phyloP scores from a whole-genome alignment of 1,284 basidiomycete genomes.

The Malassezia psittaci region DNA sequence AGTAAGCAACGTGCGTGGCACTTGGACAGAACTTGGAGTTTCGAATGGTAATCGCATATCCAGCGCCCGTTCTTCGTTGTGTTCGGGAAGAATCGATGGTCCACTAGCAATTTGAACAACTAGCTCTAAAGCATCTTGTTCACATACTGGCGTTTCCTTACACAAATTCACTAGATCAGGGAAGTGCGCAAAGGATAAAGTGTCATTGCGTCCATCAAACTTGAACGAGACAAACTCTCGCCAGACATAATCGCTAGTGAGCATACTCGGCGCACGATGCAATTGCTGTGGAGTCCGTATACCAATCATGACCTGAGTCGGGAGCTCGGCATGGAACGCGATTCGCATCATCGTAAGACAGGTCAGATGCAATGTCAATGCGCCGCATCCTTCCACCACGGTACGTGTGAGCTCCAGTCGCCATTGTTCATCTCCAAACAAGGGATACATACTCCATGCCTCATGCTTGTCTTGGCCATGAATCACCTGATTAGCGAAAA shows the following conservation, averaged over 20 bases:
- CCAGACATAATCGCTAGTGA: slow-evolving; percentile 8
- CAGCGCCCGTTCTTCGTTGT: not conserved
- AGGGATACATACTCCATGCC: slow-evolving; percentile 37
- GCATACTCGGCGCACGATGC: slow-evolving; percentile 1
- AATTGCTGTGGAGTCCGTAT: slow-evolving; percentile 3
- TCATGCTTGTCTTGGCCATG: slow-evolving; percentile 31
- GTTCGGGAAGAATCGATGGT: slow-evolving; percentile 18
- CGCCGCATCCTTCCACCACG: not conserved
- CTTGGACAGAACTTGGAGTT: slow-evolving; percentile 22
- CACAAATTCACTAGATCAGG: slow-evolving; percentile 1
- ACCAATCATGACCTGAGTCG: slow-evolving; percentile 15
- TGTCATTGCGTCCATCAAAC: slow-evolving; percentile 10
- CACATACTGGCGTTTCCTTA: not conserved
- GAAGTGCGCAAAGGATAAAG: not conserved
- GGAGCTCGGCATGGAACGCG: slow-evolving; percentile 8
- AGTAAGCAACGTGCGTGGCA: slow-evolving; percentile 26
- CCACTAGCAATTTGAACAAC: slow-evolving; percentile 35
- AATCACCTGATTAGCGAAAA: slow-evolving; percentile 37
- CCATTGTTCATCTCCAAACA: slow-evolving; percentile 44
- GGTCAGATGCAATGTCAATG: not conserved
- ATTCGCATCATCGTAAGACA: slow-evolving; percentile 8
- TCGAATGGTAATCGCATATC: slow-evolving; percentile 24
- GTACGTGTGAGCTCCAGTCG: slow-evolving; percentile 30
- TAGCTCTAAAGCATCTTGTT: slow-evolving; percentile 25
- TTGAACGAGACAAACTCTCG: slow-evolving; percentile 11